Evolutionary conservation across 1,284 basidiomycete genomes (phyloP).

Genomic region (Ceratobasidium papillatum): DNA sequence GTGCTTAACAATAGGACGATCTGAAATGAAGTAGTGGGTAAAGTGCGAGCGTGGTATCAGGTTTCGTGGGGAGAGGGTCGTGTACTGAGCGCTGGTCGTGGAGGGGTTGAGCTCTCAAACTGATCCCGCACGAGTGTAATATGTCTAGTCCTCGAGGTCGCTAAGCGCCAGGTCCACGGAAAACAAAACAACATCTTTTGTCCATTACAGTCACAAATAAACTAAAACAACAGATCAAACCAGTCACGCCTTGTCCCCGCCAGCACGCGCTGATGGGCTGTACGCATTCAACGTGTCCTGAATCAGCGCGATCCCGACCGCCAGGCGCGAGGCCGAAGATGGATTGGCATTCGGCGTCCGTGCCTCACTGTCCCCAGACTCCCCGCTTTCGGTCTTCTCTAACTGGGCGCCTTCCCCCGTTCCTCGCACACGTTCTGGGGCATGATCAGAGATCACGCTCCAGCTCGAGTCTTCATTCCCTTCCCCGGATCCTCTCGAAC

Average conservation of each 20-base stretch:
- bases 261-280: slow-evolving; percentile 32
- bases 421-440: slow-evolving; percentile 35
- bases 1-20: slow-evolving; percentile 28
- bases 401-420: background rate
- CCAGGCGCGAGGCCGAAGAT: slow-evolving; percentile 20
- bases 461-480: slow-evolving; percentile 37
- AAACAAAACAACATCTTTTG: slow-evolving; percentile 17
- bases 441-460: slow-evolving; percentile 37
- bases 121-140: slow-evolving; percentile 15
- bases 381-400: slow-evolving; percentile 21
- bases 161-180: slow-evolving; percentile 10
- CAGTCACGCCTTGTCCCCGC: background rate
- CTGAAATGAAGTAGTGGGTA: background rate
- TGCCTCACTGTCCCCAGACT: slow-evolving; percentile 26
- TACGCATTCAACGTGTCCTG: slow-evolving; percentile 38
- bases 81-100: slow-evolving; percentile 32
- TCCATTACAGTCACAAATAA: slow-evolving; percentile 14
- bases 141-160: slow-evolving; percentile 24
- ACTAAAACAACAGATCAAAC: background rate
- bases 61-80: slow-evolving; percentile 23
- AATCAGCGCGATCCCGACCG: slow-evolving; percentile 29
- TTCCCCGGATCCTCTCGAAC: slow-evolving; percentile 28
- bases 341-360: slow-evolving; percentile 11
- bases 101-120: slow-evolving; percentile 22
- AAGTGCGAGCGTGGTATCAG: slow-evolving; percentile 19